Conservation (phyloP, 1,284 basidiomycete genomes). For the Cronartium ribicola region DNA sequence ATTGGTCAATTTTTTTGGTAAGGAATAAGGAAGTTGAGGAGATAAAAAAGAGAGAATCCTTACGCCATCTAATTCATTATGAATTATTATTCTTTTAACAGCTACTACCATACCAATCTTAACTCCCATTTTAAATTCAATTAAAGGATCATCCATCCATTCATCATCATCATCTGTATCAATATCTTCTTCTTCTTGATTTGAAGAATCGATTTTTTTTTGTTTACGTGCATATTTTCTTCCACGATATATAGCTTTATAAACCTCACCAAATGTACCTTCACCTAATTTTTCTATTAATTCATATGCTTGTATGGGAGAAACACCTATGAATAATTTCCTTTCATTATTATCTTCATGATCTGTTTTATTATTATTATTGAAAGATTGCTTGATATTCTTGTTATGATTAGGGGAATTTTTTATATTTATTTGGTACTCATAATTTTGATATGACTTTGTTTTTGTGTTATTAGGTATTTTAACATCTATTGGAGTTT, state of each 20-base stretch:
- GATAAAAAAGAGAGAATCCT: not conserved
- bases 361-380: too few relatives aligned
- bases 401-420: too few relatives aligned
- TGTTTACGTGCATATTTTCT: conserved; percentile 43
- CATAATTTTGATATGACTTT: too few relatives aligned
- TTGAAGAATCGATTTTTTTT: conserved; percentile 23
- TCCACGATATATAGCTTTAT: conserved; percentile 47
- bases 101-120: conserved; percentile 64
- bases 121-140: conserved; percentile 42
- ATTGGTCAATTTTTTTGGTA: conserved; percentile 4
- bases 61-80: conserved; percentile 91
- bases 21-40: not conserved
- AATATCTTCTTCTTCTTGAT: conserved; percentile 2
- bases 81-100: conserved; percentile 89
- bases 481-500: too few relatives aligned
- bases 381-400: too few relatives aligned
- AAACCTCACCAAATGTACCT: conserved; percentile 75
- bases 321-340: conserved; percentile 69
- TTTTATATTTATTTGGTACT: too few relatives aligned
- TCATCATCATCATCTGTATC: conserved; percentile 25
- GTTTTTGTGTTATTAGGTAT: too few relatives aligned
- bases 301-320: conserved; percentile 71
- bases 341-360: not conserved
- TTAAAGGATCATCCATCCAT: conserved; percentile 5
- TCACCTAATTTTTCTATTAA: conserved; percentile 81